phyloP scores from a whole-genome alignment of 257 asterid genomes.

The Cordia subcordata region DNA sequence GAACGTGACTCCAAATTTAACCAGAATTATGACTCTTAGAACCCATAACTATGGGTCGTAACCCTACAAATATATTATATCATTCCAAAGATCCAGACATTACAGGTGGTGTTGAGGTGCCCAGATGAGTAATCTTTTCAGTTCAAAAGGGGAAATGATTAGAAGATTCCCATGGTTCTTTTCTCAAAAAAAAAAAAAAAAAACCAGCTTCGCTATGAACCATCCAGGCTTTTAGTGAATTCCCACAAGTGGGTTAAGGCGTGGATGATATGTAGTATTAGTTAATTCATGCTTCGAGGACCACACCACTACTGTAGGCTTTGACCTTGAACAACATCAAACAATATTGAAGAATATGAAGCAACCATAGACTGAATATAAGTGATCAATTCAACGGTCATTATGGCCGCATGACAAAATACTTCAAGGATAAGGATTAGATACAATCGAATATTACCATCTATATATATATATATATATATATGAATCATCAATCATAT shows the following conservation, averaged over 20 bases:
- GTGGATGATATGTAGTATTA: not conserved
- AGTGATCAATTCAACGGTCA: not conserved
- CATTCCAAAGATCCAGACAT: too few species aligned
- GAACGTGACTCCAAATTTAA: too few species aligned
- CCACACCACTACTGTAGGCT: not conserved
- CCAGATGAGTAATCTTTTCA: not conserved
- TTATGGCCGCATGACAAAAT: not conserved
- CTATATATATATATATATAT: too few species aligned
- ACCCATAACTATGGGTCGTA: too few species aligned
- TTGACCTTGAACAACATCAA: not conserved
- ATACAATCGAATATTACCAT: too few species aligned
- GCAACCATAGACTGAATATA: not conserved
- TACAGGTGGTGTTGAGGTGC: too few species aligned
- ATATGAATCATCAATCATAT: too few species aligned
- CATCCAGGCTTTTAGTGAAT: too few species aligned
- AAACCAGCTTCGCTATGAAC: not conserved
- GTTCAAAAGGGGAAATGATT: conserved; percentile 26
- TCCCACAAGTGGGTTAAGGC: not conserved
- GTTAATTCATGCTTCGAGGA: not conserved
- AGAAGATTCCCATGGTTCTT: conserved; percentile 11
- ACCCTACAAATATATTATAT: too few species aligned
- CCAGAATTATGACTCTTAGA: too few species aligned
- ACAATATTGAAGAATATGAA: not conserved
- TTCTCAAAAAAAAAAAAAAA: not conserved
- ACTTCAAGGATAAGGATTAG: not conserved